A percentile compares a stretch with the other conserved stretches of the same genome.
Evolutionary conservation across 352 stramenopile species (phyloP).

Genomic region (Pythium scleroteichum): DNA sequence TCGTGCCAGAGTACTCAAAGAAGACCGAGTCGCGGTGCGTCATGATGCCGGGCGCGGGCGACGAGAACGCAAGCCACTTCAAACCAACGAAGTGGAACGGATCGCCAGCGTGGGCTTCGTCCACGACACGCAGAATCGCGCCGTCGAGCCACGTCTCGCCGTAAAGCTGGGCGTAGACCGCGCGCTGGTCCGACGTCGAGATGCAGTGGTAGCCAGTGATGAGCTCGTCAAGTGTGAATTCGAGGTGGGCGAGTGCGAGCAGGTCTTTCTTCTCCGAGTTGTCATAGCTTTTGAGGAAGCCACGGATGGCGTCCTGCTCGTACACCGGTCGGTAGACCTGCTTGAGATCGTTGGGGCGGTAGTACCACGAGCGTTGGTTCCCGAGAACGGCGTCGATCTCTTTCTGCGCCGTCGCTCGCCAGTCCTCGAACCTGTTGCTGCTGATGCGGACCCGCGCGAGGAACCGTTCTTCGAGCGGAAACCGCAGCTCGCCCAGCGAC

Average conservation of each 20-base stretch:
- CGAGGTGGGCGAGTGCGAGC: slow-evolving; percentile 27
- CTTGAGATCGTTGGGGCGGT: slow-evolving; percentile 30
- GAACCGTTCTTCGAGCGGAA: slow-evolving; percentile 29
- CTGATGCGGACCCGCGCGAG: slow-evolving; percentile 26
- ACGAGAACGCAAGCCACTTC: slow-evolving; percentile 31
- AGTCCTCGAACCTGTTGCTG: slow-evolving; percentile 32
- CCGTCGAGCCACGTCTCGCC: slow-evolving; percentile 26
- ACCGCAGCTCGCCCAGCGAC: slow-evolving; percentile 21
- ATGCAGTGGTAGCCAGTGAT: slow-evolving; percentile 26
- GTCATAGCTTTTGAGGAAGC: slow-evolving; percentile 13
- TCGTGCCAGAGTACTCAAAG: slow-evolving; percentile 34
- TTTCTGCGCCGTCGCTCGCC: slow-evolving; percentile 20
- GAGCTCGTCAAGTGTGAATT: slow-evolving; percentile 32
- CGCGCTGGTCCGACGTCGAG: slow-evolving; percentile 30
- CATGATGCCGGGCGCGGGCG: slow-evolving; percentile 23
- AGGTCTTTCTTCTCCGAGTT: slow-evolving; percentile 21
- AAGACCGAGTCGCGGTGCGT: slow-evolving; percentile 25
- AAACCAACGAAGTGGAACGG: slow-evolving; percentile 33
- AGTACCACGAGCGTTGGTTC: slow-evolving; percentile 34
- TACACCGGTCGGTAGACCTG: slow-evolving; percentile 25
- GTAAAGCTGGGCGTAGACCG: slow-evolving; percentile 32
- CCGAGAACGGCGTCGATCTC: slow-evolving; percentile 27
- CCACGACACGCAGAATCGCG: slow-evolving; percentile 16
- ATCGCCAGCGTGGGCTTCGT: slow-evolving; percentile 19
- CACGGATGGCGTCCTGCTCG: slow-evolving; percentile 33